phyloP scores from a whole-genome alignment of 805 yeast species.

The Blastobotrys mokoenaii region DNA sequence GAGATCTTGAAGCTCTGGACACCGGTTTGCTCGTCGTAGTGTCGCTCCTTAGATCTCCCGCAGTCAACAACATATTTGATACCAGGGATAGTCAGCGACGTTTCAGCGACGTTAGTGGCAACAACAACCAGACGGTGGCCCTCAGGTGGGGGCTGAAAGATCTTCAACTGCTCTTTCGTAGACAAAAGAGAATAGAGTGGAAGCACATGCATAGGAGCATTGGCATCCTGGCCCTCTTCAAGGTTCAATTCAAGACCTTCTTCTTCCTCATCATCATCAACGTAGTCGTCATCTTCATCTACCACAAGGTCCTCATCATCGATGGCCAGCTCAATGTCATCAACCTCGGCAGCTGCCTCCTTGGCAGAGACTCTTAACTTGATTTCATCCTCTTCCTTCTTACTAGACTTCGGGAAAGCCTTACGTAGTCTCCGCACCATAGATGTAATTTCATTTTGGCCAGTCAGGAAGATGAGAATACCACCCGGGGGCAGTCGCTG shows the following conservation, averaged over 20 bases:
- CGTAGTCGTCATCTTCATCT: conserved; percentile 34
- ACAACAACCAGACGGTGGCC: conserved; percentile 85
- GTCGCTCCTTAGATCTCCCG: conserved; percentile 88
- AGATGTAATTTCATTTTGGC: conserved; percentile 82
- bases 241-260: conserved; percentile 44
- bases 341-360: conserved; percentile 70
- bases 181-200: conserved; percentile 91
- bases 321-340: conserved; percentile 59
- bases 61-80: conserved; percentile 90
- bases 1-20: conserved; percentile 87
- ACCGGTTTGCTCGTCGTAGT: conserved; percentile 71
- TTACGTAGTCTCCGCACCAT: conserved; percentile 61
- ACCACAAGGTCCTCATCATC: conserved; percentile 21
- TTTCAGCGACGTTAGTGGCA: conserved; percentile 97
- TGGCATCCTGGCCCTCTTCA: conserved; percentile 70
- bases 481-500: conserved; percentile 86
- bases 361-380: conserved; percentile 46
- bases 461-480: conserved; percentile 83
- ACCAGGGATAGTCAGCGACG: conserved; percentile 93
- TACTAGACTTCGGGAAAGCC: conserved; percentile 52
- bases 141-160: conserved; percentile 75
- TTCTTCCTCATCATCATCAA: conserved; percentile 38
- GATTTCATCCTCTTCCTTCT: conserved; percentile 28
- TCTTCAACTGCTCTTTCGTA: conserved; percentile 91
- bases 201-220: conserved; percentile 72